Percentiles rank a stretch among this genome's conserved stretches.
These are phyloP conservation scores for Saccharata proteae DNA, from an alignment of 2,329 filamentous ascomycete species.

Conservation along the genomic window DNA sequence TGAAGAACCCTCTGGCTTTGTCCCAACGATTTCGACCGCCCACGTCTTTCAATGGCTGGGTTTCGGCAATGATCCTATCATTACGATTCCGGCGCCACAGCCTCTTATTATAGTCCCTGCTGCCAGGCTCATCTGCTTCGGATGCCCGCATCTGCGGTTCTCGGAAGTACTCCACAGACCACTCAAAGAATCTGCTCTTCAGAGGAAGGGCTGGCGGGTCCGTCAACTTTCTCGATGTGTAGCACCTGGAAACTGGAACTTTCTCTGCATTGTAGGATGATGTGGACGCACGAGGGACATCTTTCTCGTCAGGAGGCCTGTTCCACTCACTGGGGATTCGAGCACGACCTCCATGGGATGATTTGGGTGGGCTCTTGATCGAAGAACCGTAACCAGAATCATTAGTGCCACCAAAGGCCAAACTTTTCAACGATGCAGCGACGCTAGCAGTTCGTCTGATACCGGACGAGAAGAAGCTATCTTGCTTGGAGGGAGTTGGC, in stretches of 20 bases:
- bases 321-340: constrained; percentile 47
- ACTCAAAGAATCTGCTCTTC: constrained; percentile 75
- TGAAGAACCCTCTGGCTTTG: constrained; percentile 67
- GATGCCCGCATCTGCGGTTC: constrained; percentile 97
- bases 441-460: constrained; percentile 53
- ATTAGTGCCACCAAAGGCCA: constrained; percentile 36
- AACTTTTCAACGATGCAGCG: constrained; percentile 50
- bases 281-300: constrained; percentile 52
- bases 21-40: constrained; percentile 83
- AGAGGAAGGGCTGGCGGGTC: constrained; percentile 58
- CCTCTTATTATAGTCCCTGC: constrained; percentile 88
- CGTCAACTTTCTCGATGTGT: constrained; percentile 48
- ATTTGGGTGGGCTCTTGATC: constrained; percentile 8
- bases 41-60: constrained; percentile 83
- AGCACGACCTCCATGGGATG: constrained; percentile 24
- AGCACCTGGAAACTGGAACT: constrained; percentile 69
- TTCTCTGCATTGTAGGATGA: constrained; percentile 59
- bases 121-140: constrained; percentile 91
- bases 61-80: constrained; percentile 81
- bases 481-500: constrained; percentile 38
- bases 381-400: no score
- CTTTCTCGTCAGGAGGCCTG: constrained; percentile 62
- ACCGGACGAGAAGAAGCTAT: constrained; percentile 49
- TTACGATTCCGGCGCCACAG: constrained; percentile 89
- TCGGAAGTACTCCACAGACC: constrained; percentile 94